Evolutionary conservation across 331 rosid species (phyloP).

Genomic region (Acacia pycnantha): DNA sequence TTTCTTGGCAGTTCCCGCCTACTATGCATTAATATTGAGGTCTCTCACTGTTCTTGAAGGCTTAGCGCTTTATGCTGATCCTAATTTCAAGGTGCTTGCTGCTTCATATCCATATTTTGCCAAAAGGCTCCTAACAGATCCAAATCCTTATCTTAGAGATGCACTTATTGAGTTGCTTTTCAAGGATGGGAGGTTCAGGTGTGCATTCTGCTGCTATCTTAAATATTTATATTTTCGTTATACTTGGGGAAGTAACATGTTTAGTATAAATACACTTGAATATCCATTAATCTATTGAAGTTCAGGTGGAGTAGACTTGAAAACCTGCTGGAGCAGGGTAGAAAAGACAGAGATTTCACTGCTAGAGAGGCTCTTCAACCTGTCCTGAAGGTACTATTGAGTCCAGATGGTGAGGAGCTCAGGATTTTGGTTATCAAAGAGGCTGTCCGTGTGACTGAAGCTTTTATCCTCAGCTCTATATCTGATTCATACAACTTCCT

Average conservation of each 20-base stretch:
- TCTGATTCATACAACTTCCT: slow-evolving; percentile 63
- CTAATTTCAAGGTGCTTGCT: slow-evolving; percentile 92
- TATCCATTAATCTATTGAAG: slow-evolving; percentile 27
- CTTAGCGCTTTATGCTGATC: slow-evolving; percentile 90
- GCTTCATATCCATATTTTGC: slow-evolving; percentile 96
- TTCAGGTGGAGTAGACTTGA: slow-evolving; percentile 94
- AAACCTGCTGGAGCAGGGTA: slow-evolving; percentile 75
- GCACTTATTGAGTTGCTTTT: slow-evolving; percentile 93
- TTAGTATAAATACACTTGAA: slow-evolving; percentile 29
- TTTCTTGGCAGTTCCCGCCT: slow-evolving; percentile 77
- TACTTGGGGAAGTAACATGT: neutral
- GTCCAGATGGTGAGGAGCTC: slow-evolving; percentile 75
- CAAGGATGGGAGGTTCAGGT: slow-evolving; percentile 83
- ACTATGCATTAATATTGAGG: slow-evolving; percentile 88
- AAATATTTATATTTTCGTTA: slow-evolving; percentile 8
- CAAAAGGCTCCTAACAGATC: slow-evolving; percentile 88
- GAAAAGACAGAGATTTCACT: slow-evolving; percentile 80
- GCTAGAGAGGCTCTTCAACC: slow-evolving; percentile 90
- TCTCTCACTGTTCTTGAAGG: slow-evolving; percentile 96
- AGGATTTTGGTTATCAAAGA: slow-evolving; percentile 70
- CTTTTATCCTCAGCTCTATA: slow-evolving; percentile 63
- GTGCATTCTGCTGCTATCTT: slow-evolving; percentile 32
- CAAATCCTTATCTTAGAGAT: slow-evolving; percentile 92
- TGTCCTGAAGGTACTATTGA: slow-evolving; percentile 73
- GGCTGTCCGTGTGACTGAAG: slow-evolving; percentile 78